These are phyloP conservation scores for Ascochyta viciae-villosae DNA, from an alignment of 2,329 filamentous ascomycete species.

Conservation along the genomic window DNA sequence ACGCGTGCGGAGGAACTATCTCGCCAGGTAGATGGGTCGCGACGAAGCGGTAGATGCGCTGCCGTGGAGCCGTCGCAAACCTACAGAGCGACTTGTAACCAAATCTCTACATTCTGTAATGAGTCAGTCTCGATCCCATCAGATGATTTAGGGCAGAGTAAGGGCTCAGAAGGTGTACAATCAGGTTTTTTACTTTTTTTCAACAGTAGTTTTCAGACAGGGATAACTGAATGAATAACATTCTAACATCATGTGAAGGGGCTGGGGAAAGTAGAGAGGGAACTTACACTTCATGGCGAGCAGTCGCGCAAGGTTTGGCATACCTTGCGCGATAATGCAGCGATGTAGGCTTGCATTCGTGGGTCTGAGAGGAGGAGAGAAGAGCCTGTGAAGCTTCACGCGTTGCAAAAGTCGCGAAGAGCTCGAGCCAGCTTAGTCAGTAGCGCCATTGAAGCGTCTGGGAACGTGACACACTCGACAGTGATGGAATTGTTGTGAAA, in stretches of 20 bases:
- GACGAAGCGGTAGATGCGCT: neutral
- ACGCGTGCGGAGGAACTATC: neutral
- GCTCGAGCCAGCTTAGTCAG: slow-evolving; percentile 16
- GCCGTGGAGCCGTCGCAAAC: neutral
- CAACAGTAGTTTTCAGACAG: slow-evolving; percentile 19
- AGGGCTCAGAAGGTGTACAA: neutral
- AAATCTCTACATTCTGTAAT: neutral
- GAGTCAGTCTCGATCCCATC: neutral
- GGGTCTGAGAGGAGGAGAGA: neutral
- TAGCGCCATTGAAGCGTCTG: neutral
- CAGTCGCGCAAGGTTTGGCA: neutral
- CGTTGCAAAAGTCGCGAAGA: neutral
- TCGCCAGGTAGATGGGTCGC: no score
- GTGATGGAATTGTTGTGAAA: neutral
- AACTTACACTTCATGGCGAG: neutral
- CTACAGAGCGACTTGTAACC: neutral
- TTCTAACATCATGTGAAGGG: slow-evolving; percentile 13
- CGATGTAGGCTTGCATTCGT: neutral
- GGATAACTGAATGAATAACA: slow-evolving; percentile 18
- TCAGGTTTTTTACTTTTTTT: slow-evolving; percentile 18
- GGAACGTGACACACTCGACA: neutral
- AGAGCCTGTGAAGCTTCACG: slow-evolving; percentile 1
- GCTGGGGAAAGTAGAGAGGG: neutral
- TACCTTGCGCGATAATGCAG: slow-evolving; percentile 2
- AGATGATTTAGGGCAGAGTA: no score